Evolutionary conservation across 768 basidiomycete genomes (phyloP).

Genomic region (Albatrellus ellisii): DNA sequence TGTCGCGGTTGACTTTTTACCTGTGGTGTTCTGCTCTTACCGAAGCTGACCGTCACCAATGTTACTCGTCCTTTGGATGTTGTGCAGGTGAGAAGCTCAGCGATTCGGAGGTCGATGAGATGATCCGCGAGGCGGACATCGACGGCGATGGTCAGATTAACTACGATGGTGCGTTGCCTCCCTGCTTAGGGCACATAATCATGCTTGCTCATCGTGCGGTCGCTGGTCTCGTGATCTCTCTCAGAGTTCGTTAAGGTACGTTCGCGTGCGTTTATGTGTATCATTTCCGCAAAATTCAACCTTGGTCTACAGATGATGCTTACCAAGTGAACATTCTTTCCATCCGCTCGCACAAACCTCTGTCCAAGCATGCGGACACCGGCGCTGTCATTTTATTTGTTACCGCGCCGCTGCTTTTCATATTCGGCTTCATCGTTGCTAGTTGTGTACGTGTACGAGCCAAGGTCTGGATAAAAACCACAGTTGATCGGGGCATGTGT

Average conservation of each 20-base stretch:
- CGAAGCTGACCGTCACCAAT: not conserved
- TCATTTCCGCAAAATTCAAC: not conserved
- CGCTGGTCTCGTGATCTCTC: not conserved
- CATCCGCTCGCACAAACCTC: not conserved
- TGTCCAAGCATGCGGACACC: too few species aligned
- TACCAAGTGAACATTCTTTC: not conserved
- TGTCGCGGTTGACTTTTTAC: too few species aligned
- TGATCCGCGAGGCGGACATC: slow-evolving; percentile 93
- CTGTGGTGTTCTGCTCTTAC: not conserved
- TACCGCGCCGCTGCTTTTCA: too few species aligned
- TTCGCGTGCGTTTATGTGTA: not conserved
- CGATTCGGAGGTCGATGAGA: slow-evolving; percentile 83
- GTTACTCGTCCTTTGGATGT: not conserved
- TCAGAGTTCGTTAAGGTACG: slow-evolving; percentile 71
- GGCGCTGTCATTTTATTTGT: too few species aligned
- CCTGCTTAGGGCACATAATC: slow-evolving; percentile 1
- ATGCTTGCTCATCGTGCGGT: slow-evolving; percentile 4
- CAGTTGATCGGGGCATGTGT: too few species aligned
- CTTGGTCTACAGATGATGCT: slow-evolving; percentile 1
- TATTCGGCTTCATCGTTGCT: too few species aligned
- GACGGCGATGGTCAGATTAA: slow-evolving; percentile 93
- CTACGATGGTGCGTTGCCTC: slow-evolving; percentile 48
- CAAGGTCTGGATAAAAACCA: too few species aligned
- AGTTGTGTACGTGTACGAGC: too few species aligned
- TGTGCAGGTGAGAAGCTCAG: slow-evolving; percentile 70